Conservation (phyloP, 2,329 filamentous ascomycete species). For the Pseudogymnoascus sp. region DNA sequence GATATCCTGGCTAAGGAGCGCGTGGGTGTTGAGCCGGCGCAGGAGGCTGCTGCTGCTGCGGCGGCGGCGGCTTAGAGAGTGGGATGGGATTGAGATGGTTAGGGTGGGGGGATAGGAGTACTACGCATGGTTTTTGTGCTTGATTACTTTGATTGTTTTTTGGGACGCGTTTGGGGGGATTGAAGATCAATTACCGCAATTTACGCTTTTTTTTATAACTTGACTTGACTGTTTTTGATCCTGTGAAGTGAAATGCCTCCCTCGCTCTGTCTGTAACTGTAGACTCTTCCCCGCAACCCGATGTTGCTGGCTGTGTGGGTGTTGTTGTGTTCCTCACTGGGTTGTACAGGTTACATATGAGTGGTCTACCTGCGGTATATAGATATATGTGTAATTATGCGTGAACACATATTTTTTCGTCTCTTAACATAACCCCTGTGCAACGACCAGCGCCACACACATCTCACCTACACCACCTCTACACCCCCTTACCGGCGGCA, state of each 20-base stretch:
- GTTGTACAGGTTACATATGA: neutral
- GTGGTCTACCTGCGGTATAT: neutral
- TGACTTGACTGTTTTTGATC: neutral
- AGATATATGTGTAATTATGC: neutral
- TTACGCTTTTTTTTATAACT: neutral
- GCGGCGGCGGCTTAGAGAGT: slow-evolving; percentile 12
- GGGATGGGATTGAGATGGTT: neutral
- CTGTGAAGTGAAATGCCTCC: neutral
- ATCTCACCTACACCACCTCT: neutral
- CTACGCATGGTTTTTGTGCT: neutral
- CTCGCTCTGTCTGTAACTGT: neutral
- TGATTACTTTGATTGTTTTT: neutral
- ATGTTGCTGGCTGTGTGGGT: neutral
- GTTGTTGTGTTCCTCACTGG: neutral
- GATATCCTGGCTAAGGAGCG: slow-evolving; percentile 91
- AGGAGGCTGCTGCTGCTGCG: slow-evolving; percentile 20
- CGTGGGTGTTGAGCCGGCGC: slow-evolving; percentile 61
- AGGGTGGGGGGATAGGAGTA: neutral
- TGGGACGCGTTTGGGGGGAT: neutral
- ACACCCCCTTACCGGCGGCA: neutral
- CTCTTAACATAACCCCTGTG: neutral
- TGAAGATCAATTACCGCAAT: neutral
- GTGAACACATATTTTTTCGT: too few relatives aligned
- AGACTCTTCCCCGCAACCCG: neutral
- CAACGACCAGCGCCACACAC: neutral